Conservation (phyloP, 768 basidiomycete species). For the Hericium rajendrae region DNA sequence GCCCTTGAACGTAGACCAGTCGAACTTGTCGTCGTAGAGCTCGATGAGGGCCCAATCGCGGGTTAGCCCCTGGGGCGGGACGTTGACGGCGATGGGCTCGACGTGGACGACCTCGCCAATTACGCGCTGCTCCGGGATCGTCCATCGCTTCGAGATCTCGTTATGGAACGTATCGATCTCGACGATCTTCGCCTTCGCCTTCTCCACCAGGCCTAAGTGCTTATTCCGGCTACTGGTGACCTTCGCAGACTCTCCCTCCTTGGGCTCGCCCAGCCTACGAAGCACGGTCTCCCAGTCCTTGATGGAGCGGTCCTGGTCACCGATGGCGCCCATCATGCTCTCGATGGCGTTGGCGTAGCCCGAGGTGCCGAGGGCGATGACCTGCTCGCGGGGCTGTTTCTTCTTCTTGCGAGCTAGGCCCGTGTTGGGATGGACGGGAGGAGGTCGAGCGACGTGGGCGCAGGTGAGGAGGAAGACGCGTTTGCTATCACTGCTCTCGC, state of each 20-base stretch:
- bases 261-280: constrained; percentile 15
- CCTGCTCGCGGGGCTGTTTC: neutral
- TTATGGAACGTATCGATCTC: constrained; percentile 19
- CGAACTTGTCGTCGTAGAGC: constrained; percentile 18
- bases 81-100: constrained; percentile 19
- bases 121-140: constrained; percentile 18
- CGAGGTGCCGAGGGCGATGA: constrained; percentile 4
- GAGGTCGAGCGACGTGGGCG: constrained; percentile 30
- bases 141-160: constrained; percentile 19
- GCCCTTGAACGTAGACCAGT: constrained; percentile 19
- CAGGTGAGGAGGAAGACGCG: constrained; percentile 23
- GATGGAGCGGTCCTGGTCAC: constrained; percentile 2
- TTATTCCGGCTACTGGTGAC: constrained; percentile 15
- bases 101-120: constrained; percentile 25
- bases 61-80: constrained; percentile 18
- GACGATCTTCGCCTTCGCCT: constrained; percentile 17
- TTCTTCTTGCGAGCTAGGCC: constrained; percentile 1
- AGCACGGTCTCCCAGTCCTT: constrained; percentile 15
- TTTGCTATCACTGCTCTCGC: constrained; percentile 17
- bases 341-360: constrained; percentile 6
- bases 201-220: constrained; percentile 12
- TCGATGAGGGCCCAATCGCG: constrained; percentile 20
- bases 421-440: constrained; percentile 20
- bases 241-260: constrained; percentile 14
- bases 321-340: constrained; percentile 5